These are phyloP conservation scores for Colletotrichum paranaense DNA, from an alignment of 2,329 filamentous ascomycete genomes.

Conservation along the genomic window DNA sequence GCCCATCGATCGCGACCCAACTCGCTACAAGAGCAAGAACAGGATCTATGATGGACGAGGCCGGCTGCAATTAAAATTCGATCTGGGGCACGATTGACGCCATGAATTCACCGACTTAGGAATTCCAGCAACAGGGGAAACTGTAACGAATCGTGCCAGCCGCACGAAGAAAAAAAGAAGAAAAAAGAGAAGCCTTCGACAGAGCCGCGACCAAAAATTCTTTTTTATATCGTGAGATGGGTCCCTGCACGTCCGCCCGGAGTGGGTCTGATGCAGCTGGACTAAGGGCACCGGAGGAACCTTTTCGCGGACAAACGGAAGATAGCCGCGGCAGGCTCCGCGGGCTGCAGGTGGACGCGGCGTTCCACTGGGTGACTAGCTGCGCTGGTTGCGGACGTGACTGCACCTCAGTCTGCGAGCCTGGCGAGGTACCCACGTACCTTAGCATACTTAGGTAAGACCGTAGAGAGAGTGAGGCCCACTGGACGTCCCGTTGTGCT, in stretches of 20 bases:
- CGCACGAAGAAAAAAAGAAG: conserved; percentile 78
- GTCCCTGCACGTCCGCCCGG: conserved; percentile 12
- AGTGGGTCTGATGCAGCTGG: not conserved
- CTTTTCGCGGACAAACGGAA: not conserved
- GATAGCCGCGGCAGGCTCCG: not conserved
- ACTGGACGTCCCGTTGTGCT: not conserved
- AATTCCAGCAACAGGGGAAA: conserved; percentile 86
- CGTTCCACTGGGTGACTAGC: too few species aligned
- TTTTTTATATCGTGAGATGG: conserved; percentile 33
- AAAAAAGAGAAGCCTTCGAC: conserved; percentile 47
- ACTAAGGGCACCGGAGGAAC: not conserved
- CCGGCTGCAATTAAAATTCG: conserved; percentile 80
- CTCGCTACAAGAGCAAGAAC: not conserved
- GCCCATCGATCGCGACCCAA: conserved; percentile 46
- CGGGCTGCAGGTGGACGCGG: too few species aligned
- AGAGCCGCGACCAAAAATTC: not conserved
- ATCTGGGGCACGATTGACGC: conserved; percentile 87
- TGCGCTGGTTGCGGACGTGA: not conserved
- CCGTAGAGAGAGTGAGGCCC: too few species aligned
- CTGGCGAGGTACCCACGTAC: too few species aligned
- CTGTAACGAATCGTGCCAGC: conserved; percentile 71
- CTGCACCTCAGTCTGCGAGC: too few species aligned
- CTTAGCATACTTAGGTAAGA: too few species aligned
- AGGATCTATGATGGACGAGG: conserved; percentile 51
- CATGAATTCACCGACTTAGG: conserved; percentile 62